These are phyloP conservation scores for Clonostachys rhizophaga DNA, from an alignment of 2,329 filamentous ascomycete species.

Conservation along the genomic window DNA sequence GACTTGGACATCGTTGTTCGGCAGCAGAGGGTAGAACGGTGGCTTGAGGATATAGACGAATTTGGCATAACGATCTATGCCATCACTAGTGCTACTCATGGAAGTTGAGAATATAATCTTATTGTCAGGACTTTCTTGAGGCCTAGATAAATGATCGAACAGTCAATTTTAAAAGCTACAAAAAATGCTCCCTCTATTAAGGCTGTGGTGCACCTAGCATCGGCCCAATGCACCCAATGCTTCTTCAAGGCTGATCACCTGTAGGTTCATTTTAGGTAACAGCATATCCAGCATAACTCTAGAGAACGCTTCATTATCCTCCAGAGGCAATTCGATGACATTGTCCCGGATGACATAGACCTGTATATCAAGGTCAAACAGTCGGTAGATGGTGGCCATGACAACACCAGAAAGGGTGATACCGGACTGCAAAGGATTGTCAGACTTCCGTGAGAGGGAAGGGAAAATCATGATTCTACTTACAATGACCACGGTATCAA, in stretches of 20 bases:
- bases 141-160: no score
- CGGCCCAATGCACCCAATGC: slow-evolving; percentile 1
- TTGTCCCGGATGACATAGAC: slow-evolving; percentile 31
- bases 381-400: slow-evolving; percentile 31
- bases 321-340: slow-evolving; percentile 13
- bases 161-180: no score
- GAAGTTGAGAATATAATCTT: neutral
- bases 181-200: no score
- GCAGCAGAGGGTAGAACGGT: slow-evolving; percentile 34
- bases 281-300: neutral
- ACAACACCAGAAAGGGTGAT: slow-evolving; percentile 33
- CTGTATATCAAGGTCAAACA: slow-evolving; percentile 36
- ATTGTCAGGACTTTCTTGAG: no score
- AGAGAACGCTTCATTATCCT: neutral
- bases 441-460: neutral
- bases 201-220: neutral
- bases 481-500: slow-evolving; percentile 33
- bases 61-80: slow-evolving; percentile 49
- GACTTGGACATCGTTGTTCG: slow-evolving; percentile 21
- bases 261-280: slow-evolving; percentile 5
- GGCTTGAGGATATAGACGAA: slow-evolving; percentile 46
- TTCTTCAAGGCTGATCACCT: slow-evolving; percentile 1
- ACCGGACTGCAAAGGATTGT: slow-evolving; percentile 20
- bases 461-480: slow-evolving; percentile 2
- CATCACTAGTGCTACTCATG: slow-evolving; percentile 39